A percentile compares a stretch with the other conserved stretches of the same genome.
Evolutionary conservation across 345 rosid genomes (phyloP).

Genomic region (Dimocarpus longan): DNA sequence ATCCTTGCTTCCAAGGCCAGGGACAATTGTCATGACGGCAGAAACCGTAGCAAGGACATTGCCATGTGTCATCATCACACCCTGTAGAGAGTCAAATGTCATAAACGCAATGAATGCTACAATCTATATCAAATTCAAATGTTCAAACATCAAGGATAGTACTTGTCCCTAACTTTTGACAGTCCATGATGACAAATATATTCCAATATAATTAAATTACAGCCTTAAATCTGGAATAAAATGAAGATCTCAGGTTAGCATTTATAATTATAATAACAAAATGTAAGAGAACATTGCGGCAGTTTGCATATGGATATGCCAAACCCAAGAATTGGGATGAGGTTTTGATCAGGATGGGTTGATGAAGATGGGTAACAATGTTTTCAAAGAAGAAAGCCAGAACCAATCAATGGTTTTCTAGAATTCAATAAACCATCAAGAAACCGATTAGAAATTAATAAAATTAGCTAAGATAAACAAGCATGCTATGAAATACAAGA

Average conservation of each 20-base stretch:
- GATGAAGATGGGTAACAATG: not conserved
- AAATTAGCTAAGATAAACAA: constrained; percentile 1
- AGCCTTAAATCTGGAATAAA: not conserved
- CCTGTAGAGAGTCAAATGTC: constrained; percentile 47
- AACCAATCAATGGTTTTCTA: not conserved
- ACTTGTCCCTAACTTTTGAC: not conserved
- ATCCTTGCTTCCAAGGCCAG: constrained; percentile 78
- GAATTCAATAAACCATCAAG: not conserved
- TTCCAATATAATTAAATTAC: not conserved
- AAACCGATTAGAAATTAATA: not conserved
- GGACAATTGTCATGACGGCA: constrained; percentile 92
- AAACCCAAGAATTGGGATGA: not conserved
- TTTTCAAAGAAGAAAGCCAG: not conserved
- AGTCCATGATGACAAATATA: not conserved
- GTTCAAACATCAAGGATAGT: constrained; percentile 3
- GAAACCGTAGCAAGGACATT: constrained; percentile 94
- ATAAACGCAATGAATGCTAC: not conserved
- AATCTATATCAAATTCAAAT: constrained; percentile 6
- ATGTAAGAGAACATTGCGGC: not conserved
- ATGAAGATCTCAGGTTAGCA: not conserved
- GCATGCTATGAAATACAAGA: constrained; percentile 8
- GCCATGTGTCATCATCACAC: constrained; percentile 98
- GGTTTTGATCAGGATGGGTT: not conserved
- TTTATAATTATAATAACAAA: not conserved
- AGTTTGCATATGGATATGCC: constrained; percentile 1